Percentiles rank a stretch among this genome's conserved stretches.
These are phyloP conservation scores for Ogataea philodendri DNA, from an alignment of 805 yeast species.

Conservation along the genomic window DNA sequence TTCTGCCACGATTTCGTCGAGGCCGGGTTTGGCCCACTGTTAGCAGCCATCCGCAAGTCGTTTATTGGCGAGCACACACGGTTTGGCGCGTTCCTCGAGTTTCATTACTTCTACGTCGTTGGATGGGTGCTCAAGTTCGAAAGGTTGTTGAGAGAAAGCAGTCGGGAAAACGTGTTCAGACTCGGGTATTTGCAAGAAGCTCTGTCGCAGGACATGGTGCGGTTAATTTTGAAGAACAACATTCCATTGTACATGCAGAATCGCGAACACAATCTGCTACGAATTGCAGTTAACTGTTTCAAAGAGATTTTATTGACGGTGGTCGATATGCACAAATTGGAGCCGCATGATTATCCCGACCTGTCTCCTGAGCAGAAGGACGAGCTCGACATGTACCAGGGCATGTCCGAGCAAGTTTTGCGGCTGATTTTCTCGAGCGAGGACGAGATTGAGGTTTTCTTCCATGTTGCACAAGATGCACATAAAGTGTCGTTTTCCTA, in stretches of 20 bases:
- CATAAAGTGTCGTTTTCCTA: slow-evolving; percentile 61
- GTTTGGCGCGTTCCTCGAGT: slow-evolving; percentile 28
- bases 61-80: slow-evolving; percentile 32
- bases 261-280: slow-evolving; percentile 58
- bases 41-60: slow-evolving; percentile 45
- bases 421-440: slow-evolving; percentile 70
- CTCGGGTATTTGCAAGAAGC: slow-evolving; percentile 38
- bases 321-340: slow-evolving; percentile 35
- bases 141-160: slow-evolving; percentile 37
- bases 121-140: slow-evolving; percentile 80
- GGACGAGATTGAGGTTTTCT: slow-evolving; percentile 52
- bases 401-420: slow-evolving; percentile 38
- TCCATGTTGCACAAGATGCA: slow-evolving; percentile 61
- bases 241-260: slow-evolving; percentile 40
- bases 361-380: slow-evolving; percentile 44
- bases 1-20: slow-evolving; percentile 64
- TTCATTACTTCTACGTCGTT: slow-evolving; percentile 55
- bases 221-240: slow-evolving; percentile 40
- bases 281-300: slow-evolving; percentile 67
- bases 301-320: slow-evolving; percentile 54
- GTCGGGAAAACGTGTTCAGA: slow-evolving; percentile 32
- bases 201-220: slow-evolving; percentile 59
- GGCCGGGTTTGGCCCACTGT: slow-evolving; percentile 69
- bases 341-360: slow-evolving; percentile 41
- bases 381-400: slow-evolving; percentile 35